phyloP scores from a whole-genome alignment of 2,329 filamentous ascomycete species.

The Fusarium hainanense region DNA sequence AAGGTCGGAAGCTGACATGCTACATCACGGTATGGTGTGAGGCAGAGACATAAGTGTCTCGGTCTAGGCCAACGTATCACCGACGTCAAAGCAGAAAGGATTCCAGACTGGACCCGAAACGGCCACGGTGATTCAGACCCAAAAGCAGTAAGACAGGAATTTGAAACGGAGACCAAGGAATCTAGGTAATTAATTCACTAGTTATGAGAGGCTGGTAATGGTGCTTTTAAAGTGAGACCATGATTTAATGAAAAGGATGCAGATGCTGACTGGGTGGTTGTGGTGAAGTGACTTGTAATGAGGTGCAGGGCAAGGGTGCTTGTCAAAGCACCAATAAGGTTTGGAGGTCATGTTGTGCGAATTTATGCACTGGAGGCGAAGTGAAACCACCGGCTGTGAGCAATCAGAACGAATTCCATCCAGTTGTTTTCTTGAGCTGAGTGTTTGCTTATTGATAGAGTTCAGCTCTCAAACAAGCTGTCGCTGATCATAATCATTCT shows the following conservation, averaged over 20 bases:
- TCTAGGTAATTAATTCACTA: background rate
- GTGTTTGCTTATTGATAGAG: background rate
- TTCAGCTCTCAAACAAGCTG: background rate
- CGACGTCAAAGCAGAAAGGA: background rate
- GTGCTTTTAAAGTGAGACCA: background rate
- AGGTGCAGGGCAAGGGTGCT: background rate
- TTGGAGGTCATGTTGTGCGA: background rate
- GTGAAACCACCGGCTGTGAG: background rate
- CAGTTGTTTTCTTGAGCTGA: background rate
- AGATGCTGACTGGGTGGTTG: background rate
- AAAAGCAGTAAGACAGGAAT: conserved; percentile 10
- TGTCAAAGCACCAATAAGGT: background rate
- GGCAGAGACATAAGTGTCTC: background rate
- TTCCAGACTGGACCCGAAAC: background rate
- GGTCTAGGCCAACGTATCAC: background rate
- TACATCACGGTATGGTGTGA: conserved; percentile 11
- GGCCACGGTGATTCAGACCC: conserved; percentile 16
- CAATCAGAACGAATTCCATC: background rate
- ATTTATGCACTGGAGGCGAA: conserved; percentile 1
- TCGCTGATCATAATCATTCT: background rate
- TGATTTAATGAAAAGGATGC: conserved; percentile 5
- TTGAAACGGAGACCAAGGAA: conserved; percentile 4
- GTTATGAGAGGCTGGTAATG: background rate
- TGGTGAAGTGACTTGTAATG: background rate
- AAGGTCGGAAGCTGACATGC: conserved; percentile 3